Evolutionary conservation across 2,329 filamentous ascomycete species (phyloP).

Genomic region (Neonectria sp.): DNA sequence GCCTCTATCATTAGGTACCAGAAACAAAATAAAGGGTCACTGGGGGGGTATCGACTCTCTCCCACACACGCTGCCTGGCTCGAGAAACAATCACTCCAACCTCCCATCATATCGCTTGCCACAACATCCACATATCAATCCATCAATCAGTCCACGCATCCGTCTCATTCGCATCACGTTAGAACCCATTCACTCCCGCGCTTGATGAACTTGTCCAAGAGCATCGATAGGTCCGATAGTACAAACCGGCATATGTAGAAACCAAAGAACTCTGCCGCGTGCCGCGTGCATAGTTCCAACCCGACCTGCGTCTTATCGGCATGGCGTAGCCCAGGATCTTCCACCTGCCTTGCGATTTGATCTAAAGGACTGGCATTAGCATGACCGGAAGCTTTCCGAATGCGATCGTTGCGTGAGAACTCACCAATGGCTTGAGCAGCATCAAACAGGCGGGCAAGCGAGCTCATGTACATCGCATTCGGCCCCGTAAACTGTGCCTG

Average conservation of each 20-base stretch:
- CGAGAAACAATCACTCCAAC: slow-evolving; percentile 38
- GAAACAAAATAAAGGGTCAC: slow-evolving; percentile 45
- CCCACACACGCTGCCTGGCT: slow-evolving; percentile 30
- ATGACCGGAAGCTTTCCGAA: neutral
- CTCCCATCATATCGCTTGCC: slow-evolving; percentile 24
- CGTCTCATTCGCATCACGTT: slow-evolving; percentile 45
- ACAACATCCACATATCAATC: neutral
- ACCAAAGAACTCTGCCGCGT: slow-evolving; percentile 97
- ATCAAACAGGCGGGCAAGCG: slow-evolving; percentile 91
- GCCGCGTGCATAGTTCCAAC: slow-evolving; percentile 91
- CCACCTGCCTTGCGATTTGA: slow-evolving; percentile 95
- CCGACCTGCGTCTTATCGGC: slow-evolving; percentile 96
- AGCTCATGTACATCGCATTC: slow-evolving; percentile 91
- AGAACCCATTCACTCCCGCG: slow-evolving; percentile 94
- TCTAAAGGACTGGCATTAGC: slow-evolving; percentile 67
- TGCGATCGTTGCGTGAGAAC: slow-evolving; percentile 45
- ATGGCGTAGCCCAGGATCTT: slow-evolving; percentile 92
- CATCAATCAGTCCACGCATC: slow-evolving; percentile 3
- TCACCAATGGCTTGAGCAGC: slow-evolving; percentile 93
- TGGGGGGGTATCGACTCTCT: slow-evolving; percentile 47
- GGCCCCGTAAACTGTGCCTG: slow-evolving; percentile 84
- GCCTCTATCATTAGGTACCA: slow-evolving; percentile 25
- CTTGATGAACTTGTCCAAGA: slow-evolving; percentile 98
- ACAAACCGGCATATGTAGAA: slow-evolving; percentile 98
- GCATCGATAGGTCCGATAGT: slow-evolving; percentile 84